Conservation (phyloP, 441 rosid species). For the Populus hybrid region DNA sequence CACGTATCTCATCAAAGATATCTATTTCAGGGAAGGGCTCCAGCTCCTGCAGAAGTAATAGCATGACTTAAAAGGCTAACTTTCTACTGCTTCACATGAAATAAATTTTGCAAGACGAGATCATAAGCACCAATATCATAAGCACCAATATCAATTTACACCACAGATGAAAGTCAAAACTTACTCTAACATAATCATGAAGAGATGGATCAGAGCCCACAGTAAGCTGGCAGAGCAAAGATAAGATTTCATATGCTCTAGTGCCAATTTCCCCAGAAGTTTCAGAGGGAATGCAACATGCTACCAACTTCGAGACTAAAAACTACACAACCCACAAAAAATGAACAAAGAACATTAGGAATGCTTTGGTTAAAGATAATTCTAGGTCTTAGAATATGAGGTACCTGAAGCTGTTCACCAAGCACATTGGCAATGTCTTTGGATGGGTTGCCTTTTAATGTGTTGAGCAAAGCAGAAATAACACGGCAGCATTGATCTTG, state of each 20-base stretch:
- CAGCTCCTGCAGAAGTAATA: conserved; percentile 57
- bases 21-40: conserved; percentile 82
- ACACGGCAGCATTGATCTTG: conserved; percentile 91
- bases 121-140: background rate
- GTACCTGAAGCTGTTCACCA: conserved; percentile 96
- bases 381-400: background rate
- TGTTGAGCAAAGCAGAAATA: conserved; percentile 60
- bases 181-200: conserved; percentile 75
- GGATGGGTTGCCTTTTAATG: conserved; percentile 56
- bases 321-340: conserved; percentile 45
- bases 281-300: conserved; percentile 60
- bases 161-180: conserved; percentile 23
- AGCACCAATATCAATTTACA: conserved; percentile 6
- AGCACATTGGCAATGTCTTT: conserved; percentile 64
- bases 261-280: conserved; percentile 38
- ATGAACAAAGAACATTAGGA: conserved; percentile 7
- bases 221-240: conserved; percentile 67
- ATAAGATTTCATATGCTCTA: conserved; percentile 51
- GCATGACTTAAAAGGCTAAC: conserved; percentile 4
- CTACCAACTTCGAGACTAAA: conserved; percentile 94
- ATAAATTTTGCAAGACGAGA: conserved; percentile 9
- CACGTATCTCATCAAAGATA: conserved; percentile 54
- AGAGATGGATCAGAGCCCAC: conserved; percentile 69
- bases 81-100: conserved; percentile 1
- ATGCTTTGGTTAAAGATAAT: conserved; percentile 18